Evolutionary conservation across 345 rosid genomes (phyloP), one percentile per base, ranked within the genome.

Genomic region (Toxicodendron radicans): DNA sequence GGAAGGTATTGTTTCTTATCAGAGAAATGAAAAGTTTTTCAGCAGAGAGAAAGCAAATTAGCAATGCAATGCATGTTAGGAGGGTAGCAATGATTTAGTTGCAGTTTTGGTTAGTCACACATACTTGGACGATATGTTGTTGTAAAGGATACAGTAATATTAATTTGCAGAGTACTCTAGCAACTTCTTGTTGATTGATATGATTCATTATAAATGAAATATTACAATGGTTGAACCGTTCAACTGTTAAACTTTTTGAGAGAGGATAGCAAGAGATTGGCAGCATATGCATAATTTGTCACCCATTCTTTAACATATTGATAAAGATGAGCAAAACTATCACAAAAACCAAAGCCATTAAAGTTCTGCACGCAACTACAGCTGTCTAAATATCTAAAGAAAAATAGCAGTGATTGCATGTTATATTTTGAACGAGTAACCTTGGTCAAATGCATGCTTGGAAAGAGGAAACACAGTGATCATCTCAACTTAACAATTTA

Each of bases 371-470:
- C 48, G 33, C 68, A 72, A 49, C 12, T 17, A 33, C 75, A 61
- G 10, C 60, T 49, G 68, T 72, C 58, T 13, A 49, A 33, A 61
- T 18, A 27, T 38, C 43, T 71, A 5, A 45, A 16, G 10, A 71
- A 58, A 58, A 24, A 17, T 2, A 10, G 17, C 43, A 58, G 24
- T 16, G 12, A 27, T 18, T 52, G 1, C 59, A 9, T 27, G 71
- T 48, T 63, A 63, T 35, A 5, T 27, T 18, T 67, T 32, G 71
- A 67, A 30, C 1, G 0, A 32, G 48, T 18, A 4, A 18, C 54
- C 20, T 7, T 43, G 51, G 68, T 60, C 68, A 48, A 38, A 61
- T 72, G 59, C 68, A 12, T 72, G 75, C 33, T 32, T 45, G 56
- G 75, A 21, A 61, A 61, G 20, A 10, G 14, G 75, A 10, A 48